Evolutionary conservation across 805 yeast species (phyloP).

Genomic region (Metschnikowia continentalis): DNA sequence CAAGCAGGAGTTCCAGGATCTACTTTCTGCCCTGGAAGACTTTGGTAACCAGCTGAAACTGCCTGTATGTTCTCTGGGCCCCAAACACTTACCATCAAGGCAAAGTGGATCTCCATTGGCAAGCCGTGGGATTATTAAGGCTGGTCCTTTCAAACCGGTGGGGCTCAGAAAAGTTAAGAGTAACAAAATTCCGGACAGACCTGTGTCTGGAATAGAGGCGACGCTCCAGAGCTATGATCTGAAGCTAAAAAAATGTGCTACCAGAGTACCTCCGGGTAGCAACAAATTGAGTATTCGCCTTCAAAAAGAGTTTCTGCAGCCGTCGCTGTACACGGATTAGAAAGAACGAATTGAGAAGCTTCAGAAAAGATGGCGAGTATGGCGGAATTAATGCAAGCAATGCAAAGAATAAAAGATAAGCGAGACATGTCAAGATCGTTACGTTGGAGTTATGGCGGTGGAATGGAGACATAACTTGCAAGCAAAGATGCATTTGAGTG

Average conservation of each 20-base stretch:
- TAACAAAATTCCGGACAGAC: neutral
- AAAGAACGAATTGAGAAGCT: neutral
- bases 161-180: neutral
- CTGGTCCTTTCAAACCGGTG: neutral
- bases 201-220: neutral
- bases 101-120: neutral
- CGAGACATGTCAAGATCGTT: neutral
- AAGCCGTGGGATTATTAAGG: neutral
- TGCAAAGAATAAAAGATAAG: slow-evolving; percentile 1
- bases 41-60: neutral
- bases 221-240: slow-evolving; percentile 1
- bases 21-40: neutral
- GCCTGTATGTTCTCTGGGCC: neutral
- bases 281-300: slow-evolving; percentile 9
- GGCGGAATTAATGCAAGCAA: neutral
- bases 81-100: neutral
- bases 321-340: neutral
- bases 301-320: slow-evolving; percentile 1
- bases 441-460: neutral
- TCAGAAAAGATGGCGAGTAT: neutral
- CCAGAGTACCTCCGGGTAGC: slow-evolving; percentile 11
- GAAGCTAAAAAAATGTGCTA: neutral
- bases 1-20: neutral
- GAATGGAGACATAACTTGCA: neutral
- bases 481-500: neutral